Evolutionary conservation across 768 basidiomycete genomes (phyloP), one percentile per base, ranked within the genome.

Genomic region (Psilocybe cyanescens): DNA sequence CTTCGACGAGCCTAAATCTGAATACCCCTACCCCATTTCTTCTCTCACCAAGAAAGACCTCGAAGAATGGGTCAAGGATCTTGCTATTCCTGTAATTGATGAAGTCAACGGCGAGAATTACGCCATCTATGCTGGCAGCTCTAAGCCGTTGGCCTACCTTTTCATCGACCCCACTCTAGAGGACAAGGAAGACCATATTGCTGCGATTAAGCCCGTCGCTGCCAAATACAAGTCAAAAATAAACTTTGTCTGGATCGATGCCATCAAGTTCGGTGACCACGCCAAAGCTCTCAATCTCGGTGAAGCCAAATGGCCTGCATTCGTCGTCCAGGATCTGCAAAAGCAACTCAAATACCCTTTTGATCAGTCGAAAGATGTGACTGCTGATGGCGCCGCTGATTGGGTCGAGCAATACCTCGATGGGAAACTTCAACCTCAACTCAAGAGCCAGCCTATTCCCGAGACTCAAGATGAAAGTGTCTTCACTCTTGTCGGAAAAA

Each of bases 161-260:
- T 99, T 99, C 81, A 69, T 96, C 67, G 95, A 98, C 74, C 90
- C 96, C 31, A 74, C 83, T 47, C 82, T 85, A 61, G 84, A 86
- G 65, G 80, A 82, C 61, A 88, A 85, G 67, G 83, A 92, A 12
- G 79, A 80, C 31, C 75, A 88, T 52, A 84, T 97, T 64, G 86
- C 87, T 28, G 75, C 81, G 44, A 72, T 98, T 67, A 86, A 81
- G 67, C 88, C 94, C 8, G 74, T 97, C 55, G 97, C 97, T 6
- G 79, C 86, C 55, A 86, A 88, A 71, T 86, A 86, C 82, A 94
- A 92, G 78, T 84, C 87, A 68, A 89, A 93, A 78, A 71, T 99
- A 73, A 97, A 97, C 88, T 97, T 98, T 74, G 97, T 99, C 63
- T 97, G 90, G 89, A 99, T 99, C 68, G 97, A 99, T 74, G 95